Base-by-base conservation (phyloP, 805 yeast species). In the Lachancea lanzarotensis region DNA sequence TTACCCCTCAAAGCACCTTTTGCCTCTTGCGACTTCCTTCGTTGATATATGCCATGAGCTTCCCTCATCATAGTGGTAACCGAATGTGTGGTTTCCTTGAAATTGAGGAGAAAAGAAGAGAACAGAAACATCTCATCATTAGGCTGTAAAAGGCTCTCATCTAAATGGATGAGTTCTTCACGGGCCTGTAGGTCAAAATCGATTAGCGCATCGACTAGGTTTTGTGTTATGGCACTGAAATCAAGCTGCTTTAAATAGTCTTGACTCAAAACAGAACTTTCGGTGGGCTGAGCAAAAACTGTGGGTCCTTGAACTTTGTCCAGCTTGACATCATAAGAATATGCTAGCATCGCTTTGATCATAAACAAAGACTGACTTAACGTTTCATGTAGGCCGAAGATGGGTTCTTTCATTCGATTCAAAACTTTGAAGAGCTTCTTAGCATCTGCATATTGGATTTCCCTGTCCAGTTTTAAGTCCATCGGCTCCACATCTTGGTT, bases 71-170 rank as follows among this genome's bases (percentile, higher is more conserved):
- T 48, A 9, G 53, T 50, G 6, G 66, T 53, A 3, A 67, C 55
- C 1, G 62, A 47, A 35, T 63, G 58, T 0, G 72, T 59, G 19
- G 64, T 57, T 47, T 72, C 72, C 49, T 73, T 68, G 37, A 72
- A 60, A 51, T 75, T 75, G 60, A 75, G 65, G 19, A 75, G 45
- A 52, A 75, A 75, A 0, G 78, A 73, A 1, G 79, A 73, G 3
- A 75, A 45, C 13, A 75, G 51, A 48, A 75, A 75, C 62, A 72
- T 67, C 50, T 75, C 76, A 46, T 74, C 79, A 42, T 72, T 66
- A 10, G 79, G 78, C 31, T 69, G 56, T 6, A 73, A 51, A 22
- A 63, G 53, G 35, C 64, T 63, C 13, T 57, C 56, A 42, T 60
- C 51, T 12, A 66, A 41, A 19, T 48, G 52, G 12, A 61, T 56